A percentile compares a stretch with the other conserved stretches of the same genome.
phyloP scores from a whole-genome alignment of 805 yeast species.

The Ogataea neopini region DNA sequence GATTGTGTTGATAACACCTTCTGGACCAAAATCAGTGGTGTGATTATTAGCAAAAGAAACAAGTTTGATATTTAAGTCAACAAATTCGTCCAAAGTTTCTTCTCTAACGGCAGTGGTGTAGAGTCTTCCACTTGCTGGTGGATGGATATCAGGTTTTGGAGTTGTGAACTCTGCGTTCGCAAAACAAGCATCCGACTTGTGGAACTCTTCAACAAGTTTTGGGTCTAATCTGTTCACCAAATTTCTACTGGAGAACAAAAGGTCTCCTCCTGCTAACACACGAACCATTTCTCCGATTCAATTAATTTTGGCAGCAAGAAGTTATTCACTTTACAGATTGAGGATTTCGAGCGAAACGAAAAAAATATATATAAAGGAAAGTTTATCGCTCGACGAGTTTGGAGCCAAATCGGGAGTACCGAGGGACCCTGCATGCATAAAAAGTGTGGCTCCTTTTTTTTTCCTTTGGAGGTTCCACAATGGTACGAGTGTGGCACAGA shows the following conservation, averaged over 20 bases:
- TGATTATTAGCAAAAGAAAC: slow-evolving; percentile 32
- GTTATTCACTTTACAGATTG: too few species aligned
- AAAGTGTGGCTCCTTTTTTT: neutral
- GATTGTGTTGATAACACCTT: slow-evolving; percentile 29
- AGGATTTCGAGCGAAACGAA: neutral
- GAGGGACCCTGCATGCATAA: neutral
- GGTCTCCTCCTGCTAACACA: slow-evolving; percentile 33
- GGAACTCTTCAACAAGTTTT: slow-evolving; percentile 24
- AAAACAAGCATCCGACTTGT: slow-evolving; percentile 28
- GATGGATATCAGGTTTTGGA: slow-evolving; percentile 29
- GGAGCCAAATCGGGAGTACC: neutral
- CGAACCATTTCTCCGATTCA: slow-evolving; percentile 11
- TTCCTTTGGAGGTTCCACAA: neutral
- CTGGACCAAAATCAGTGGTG: slow-evolving; percentile 31
- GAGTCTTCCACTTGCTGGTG: slow-evolving; percentile 30
- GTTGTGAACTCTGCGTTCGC: slow-evolving; percentile 33
- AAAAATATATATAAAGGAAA: neutral
- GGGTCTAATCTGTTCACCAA: slow-evolving; percentile 29
- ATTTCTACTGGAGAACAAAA: slow-evolving; percentile 30
- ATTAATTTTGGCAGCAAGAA: too few species aligned
- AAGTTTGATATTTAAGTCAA: slow-evolving; percentile 27
- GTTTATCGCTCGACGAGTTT: too few species aligned
- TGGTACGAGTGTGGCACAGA: neutral
- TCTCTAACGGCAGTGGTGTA: slow-evolving; percentile 31
- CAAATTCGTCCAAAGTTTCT: slow-evolving; percentile 27